These are phyloP conservation scores for Rostrohypoxylon terebratum DNA, from an alignment of 495 filamentous ascomycete species.

Conservation along the genomic window DNA sequence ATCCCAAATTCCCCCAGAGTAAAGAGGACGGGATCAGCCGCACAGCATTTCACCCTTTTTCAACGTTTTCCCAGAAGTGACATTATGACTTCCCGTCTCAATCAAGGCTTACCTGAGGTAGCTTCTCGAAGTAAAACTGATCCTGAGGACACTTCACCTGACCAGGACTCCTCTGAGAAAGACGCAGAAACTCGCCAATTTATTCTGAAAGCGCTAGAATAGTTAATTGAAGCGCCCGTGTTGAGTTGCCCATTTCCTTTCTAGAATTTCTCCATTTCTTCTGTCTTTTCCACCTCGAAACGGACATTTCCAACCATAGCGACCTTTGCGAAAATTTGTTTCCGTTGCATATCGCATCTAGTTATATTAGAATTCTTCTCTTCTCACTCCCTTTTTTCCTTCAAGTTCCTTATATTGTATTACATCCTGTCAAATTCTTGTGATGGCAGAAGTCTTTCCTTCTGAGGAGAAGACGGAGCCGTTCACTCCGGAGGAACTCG, in stretches of 20 bases:
- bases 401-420: slow-evolving; percentile 1
- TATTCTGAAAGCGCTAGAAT: slow-evolving; percentile 20
- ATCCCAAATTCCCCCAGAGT: slow-evolving; percentile 15
- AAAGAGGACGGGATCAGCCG: slow-evolving; percentile 50
- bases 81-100: slow-evolving; percentile 35
- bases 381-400: slow-evolving; percentile 17
- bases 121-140: slow-evolving; percentile 36
- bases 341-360: slow-evolving; percentile 25
- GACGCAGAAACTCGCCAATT: slow-evolving; percentile 11
- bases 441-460: slow-evolving; percentile 56
- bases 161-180: slow-evolving; percentile 23
- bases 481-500: slow-evolving; percentile 62
- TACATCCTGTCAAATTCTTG: slow-evolving; percentile 25
- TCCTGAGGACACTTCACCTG: slow-evolving; percentile 51
- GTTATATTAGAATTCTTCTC: slow-evolving; percentile 17
- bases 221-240: slow-evolving; percentile 24
- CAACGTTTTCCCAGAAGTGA: slow-evolving; percentile 35
- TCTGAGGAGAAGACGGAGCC: slow-evolving; percentile 65
- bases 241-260: slow-evolving; percentile 37
- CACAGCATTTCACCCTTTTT: slow-evolving; percentile 47
- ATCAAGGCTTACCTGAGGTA: slow-evolving; percentile 29
- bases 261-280: slow-evolving; percentile 18
- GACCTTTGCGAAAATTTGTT: background rate
- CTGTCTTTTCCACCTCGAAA: background rate
- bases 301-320: slow-evolving; percentile 13